Conservation (phyloP, 2,329 filamentous ascomycete genomes). For the Pseudopyrenochaeta lycopersici region DNA sequence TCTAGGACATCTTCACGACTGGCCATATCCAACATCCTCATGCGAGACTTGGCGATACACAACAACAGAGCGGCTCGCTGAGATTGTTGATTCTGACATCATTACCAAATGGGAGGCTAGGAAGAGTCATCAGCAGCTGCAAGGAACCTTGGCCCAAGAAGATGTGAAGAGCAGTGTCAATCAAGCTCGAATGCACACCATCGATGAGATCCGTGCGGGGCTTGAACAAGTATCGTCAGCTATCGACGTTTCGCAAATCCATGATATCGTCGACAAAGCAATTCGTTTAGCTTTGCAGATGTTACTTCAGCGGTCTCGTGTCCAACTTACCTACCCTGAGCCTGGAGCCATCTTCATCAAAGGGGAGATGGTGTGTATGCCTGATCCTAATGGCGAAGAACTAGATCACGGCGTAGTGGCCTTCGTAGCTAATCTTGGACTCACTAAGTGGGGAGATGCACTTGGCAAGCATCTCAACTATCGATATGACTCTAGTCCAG, state of each 20-base stretch:
- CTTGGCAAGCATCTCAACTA: slow-evolving; percentile 27
- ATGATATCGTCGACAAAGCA: slow-evolving; percentile 23
- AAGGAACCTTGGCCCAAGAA: too few relatives aligned
- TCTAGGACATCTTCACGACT: not conserved
- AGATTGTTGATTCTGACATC: not conserved
- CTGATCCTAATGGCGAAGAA: slow-evolving; percentile 17
- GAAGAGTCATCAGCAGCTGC: not conserved
- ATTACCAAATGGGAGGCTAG: not conserved
- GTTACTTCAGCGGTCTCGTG: slow-evolving; percentile 18
- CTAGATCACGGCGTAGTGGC: slow-evolving; percentile 13
- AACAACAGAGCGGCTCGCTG: slow-evolving; percentile 7
- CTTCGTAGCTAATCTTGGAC: slow-evolving; percentile 26
- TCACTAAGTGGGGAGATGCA: slow-evolving; percentile 36
- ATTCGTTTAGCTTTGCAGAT: slow-evolving; percentile 23
- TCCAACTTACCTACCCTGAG: slow-evolving; percentile 25
- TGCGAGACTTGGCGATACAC: slow-evolving; percentile 22
- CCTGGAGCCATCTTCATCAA: slow-evolving; percentile 8
- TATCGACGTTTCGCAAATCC: not conserved
- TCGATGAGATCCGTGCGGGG: too few relatives aligned
- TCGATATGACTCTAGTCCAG: slow-evolving; percentile 16
- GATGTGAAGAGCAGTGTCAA: too few relatives aligned
- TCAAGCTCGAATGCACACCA: too few relatives aligned
- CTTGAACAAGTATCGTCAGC: not conserved
- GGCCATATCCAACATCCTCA: slow-evolving; percentile 6
- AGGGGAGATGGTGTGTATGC: slow-evolving; percentile 3